Evolutionary conservation across 2,329 filamentous ascomycete species (phyloP), one percentile per base, ranked within the genome.

Genomic region (Trichoderma sp.): DNA sequence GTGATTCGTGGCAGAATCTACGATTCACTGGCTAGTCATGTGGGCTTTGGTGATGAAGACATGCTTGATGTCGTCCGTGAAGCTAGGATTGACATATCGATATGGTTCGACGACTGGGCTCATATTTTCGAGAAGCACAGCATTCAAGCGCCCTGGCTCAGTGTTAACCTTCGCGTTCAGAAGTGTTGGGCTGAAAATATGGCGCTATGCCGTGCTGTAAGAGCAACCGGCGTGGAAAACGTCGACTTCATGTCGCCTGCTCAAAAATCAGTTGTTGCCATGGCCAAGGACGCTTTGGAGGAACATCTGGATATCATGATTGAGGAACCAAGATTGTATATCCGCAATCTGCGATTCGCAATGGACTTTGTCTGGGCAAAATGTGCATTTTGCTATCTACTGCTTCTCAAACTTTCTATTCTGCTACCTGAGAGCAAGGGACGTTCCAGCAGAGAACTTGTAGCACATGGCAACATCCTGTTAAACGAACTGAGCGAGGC

Each of bases 301-400:
- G 79, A 83, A 68, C 86, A 88, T 70, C 80, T 88, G 4, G 79
- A 82, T 4, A 82, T 85, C 20, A 83, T 88, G 39, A 80, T 86
- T 43, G 74, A 79, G n/a, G 79, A 84, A 61, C 81, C 83, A 58
- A 77, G 81, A 15, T 75, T 79, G 2, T 88, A 88, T 74, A 82
- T 88, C 9, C 82, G 80, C 15, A 85, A 84, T 17, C 82, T 88
- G 39, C 83, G 82, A 34, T 88, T 85, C 73, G 85, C 86, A 0
- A 87, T 87, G 82, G 86, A 88, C 69, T 88, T 88, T 72, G 86
- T 88, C 23, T 88, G 86, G 86, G 86, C 86, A 0, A 88, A 88
- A 75, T 86, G 85, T 65, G 85, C 86, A 0, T 88, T 88, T 73
- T 88, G 85, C n/a, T 85, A 88, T 58, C 78, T 88, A 2, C 79